These are phyloP conservation scores for Sicyos baderoa DNA, from an alignment of 306 rosid species.

Conservation along the genomic window DNA sequence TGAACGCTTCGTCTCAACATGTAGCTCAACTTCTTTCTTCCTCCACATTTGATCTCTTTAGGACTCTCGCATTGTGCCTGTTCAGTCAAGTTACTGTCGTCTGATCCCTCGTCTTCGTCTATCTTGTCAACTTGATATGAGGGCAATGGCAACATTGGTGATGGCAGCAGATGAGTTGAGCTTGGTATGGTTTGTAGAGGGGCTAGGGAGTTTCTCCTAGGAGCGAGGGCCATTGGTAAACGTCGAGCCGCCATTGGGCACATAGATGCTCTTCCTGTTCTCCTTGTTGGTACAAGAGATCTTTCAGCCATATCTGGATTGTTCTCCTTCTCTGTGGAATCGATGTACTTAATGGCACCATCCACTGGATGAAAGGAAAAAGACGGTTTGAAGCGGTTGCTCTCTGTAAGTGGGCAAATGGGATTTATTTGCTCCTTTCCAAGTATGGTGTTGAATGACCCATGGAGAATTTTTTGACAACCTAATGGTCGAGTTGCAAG, in stretches of 20 bases:
- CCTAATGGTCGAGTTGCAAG: conserved; percentile 39
- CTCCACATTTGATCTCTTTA: conserved; percentile 43
- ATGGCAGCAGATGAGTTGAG: conserved; percentile 38
- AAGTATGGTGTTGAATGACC: conserved; percentile 22
- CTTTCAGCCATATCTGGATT: conserved; percentile 55
- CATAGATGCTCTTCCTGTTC: conserved; percentile 65
- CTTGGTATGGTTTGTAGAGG: conserved; percentile 57
- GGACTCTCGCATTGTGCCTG: conserved; percentile 64
- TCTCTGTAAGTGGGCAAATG: conserved; percentile 48
- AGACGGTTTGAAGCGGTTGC: conserved; percentile 35
- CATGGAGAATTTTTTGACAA: conserved; percentile 47
- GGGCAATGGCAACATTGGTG: conserved; percentile 37
- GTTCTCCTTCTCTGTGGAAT: conserved; percentile 75
- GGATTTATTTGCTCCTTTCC: conserved; percentile 46
- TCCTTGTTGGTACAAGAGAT: conserved; percentile 44
- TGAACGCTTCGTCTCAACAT: conserved; percentile 37
- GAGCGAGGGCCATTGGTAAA: conserved; percentile 37
- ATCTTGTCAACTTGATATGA: conserved; percentile 37
- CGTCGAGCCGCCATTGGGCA: conserved; percentile 47
- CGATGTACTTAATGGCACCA: conserved; percentile 38
- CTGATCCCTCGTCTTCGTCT: conserved; percentile 34
- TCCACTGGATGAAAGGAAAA: conserved; percentile 44
- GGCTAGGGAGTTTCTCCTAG: conserved; percentile 80
- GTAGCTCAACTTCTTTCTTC: conserved; percentile 57
- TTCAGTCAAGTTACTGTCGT: conserved; percentile 39